A percentile compares a stretch with the other conserved stretches of the same genome.
These are phyloP conservation scores for Neurospora pannonica DNA, from an alignment of 495 filamentous ascomycete species.

Conservation along the genomic window DNA sequence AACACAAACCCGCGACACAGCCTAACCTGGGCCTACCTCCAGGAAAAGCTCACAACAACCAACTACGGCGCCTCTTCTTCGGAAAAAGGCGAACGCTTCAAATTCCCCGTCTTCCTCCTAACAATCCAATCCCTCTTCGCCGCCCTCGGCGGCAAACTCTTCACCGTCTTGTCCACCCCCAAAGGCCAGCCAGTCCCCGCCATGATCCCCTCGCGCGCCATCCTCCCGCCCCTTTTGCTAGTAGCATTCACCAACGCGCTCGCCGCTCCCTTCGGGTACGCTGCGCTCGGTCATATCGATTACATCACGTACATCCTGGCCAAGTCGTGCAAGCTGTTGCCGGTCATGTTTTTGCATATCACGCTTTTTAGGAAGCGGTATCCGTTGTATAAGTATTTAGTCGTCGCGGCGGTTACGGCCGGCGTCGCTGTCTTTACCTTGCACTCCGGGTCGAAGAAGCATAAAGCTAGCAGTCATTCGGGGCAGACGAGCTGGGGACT, in stretches of 20 bases:
- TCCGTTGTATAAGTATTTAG: constrained; percentile 92
- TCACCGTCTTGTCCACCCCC: constrained; percentile 63
- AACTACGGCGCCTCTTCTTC: constrained; percentile 47
- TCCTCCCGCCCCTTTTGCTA: constrained; percentile 70
- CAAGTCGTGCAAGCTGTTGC: constrained; percentile 94
- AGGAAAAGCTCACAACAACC: constrained; percentile 97
- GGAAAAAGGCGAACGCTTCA: constrained; percentile 54
- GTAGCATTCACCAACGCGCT: constrained; percentile 82
- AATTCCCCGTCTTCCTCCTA: constrained; percentile 87
- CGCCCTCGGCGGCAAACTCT: constrained; percentile 66
- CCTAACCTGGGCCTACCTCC: constrained; percentile 88
- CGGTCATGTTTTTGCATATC: constrained; percentile 93
- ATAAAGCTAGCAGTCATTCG: constrained; percentile 28
- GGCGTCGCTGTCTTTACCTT: constrained; percentile 95
- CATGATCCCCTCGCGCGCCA: constrained; percentile 65
- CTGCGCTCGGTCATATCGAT: constrained; percentile 86
- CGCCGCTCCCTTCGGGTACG: constrained; percentile 91
- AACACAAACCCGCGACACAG: constrained; percentile 33
- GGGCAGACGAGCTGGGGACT: constrained; percentile 59
- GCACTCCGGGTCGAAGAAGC: constrained; percentile 53
- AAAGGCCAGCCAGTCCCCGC: constrained; percentile 38
- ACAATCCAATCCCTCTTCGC: constrained; percentile 93
- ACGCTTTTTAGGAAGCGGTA: constrained; percentile 85
- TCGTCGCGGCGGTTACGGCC: constrained; percentile 79
- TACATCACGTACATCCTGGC: constrained; percentile 98